Percentiles rank a stretch among this genome's conserved stretches.
Conservation (phyloP, 2,329 filamentous ascomycete genomes). For the Xylaria sp. region DNA sequence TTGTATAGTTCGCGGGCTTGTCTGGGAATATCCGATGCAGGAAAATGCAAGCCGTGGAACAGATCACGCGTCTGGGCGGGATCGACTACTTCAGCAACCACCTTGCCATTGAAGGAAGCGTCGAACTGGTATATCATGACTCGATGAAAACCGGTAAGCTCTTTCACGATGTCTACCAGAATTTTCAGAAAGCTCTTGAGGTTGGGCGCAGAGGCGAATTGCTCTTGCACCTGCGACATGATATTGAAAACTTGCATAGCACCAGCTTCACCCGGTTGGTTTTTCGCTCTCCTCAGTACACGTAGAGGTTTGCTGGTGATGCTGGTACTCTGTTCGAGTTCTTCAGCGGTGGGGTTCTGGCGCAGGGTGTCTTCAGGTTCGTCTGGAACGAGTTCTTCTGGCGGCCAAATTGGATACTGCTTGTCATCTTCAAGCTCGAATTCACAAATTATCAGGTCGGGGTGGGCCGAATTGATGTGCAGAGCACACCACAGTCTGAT, state of each 20-base stretch:
- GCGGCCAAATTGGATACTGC: conserved; percentile 60
- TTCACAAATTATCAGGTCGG: conserved; percentile 74
- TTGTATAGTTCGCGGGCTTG: conserved; percentile 87
- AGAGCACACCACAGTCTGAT: conserved; percentile 83
- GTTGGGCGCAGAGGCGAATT: conserved; percentile 65
- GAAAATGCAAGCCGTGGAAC: conserved; percentile 84
- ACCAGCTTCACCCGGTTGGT: conserved; percentile 69
- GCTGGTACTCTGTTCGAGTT: conserved; percentile 69
- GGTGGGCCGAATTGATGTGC: conserved; percentile 64
- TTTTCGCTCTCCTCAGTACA: conserved; percentile 68
- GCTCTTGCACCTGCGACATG: conserved; percentile 86
- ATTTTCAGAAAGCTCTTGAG: conserved; percentile 73
- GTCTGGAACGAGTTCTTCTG: conserved; percentile 54
- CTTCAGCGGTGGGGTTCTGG: conserved; percentile 66
- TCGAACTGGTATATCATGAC: conserved; percentile 95
- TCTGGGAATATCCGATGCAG: conserved; percentile 78
- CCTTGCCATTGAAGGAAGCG: conserved; percentile 71
- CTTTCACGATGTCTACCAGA: conserved; percentile 78
- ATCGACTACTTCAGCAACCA: conserved; percentile 83
- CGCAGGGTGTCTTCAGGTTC: conserved; percentile 68
- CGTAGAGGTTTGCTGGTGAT: conserved; percentile 72
- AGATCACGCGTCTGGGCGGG: conserved; percentile 73
- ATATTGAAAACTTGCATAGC: conserved; percentile 90
- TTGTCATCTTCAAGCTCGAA: conserved; percentile 80
- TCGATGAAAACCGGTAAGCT: conserved; percentile 83